These are phyloP conservation scores for Abrus pulchellus DNA, from an alignment of 306 rosid genomes.

Conservation along the genomic window DNA sequence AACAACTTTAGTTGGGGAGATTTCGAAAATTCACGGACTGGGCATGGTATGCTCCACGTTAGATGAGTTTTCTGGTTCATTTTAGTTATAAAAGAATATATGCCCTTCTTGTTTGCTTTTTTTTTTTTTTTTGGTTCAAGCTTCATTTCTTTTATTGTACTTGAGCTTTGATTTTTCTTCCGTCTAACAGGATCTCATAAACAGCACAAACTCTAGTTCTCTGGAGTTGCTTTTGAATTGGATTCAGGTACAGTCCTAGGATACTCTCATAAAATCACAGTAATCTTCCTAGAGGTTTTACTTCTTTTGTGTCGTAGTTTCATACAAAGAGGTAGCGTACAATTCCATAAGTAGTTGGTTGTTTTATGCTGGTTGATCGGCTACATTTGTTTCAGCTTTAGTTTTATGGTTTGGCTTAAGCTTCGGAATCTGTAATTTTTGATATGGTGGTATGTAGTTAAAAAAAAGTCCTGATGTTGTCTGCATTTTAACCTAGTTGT, in stretches of 20 bases:
- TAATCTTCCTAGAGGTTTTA: constrained; percentile 21
- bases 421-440: constrained; percentile 23
- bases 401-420: background rate
- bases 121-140: background rate
- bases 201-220: constrained; percentile 56
- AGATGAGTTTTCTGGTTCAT: no score
- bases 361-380: constrained; percentile 7
- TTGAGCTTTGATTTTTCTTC: constrained; percentile 33
- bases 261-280: constrained; percentile 20
- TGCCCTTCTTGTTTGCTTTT: constrained; percentile 3
- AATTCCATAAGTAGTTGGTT: background rate
- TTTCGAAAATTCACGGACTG: constrained; percentile 72
- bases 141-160: background rate
- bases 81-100: background rate
- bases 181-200: constrained; percentile 60
- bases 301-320: background rate
- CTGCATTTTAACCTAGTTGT: constrained; percentile 9
- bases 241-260: constrained; percentile 74
- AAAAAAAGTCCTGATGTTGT: background rate
- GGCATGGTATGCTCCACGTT: constrained; percentile 53
- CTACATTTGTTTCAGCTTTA: background rate
- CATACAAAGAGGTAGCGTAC: no score
- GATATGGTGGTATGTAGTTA: background rate
- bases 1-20: constrained; percentile 74
- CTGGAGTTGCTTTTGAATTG: constrained; percentile 83